Conservation (phyloP, 192 early-diverging fungal genomes). For the Chytriomyces confervae region DNA sequence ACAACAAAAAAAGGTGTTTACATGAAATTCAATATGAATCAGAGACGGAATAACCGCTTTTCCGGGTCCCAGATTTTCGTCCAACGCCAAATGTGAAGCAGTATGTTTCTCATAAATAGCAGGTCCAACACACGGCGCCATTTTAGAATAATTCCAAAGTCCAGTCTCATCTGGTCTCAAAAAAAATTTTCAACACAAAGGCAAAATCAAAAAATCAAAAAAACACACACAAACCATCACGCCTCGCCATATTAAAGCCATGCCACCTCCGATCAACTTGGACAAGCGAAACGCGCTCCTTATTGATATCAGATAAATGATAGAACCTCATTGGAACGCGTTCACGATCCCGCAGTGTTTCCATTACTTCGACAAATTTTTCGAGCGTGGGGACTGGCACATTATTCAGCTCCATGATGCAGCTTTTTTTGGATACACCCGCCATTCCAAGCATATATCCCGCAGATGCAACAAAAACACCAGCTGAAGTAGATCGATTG, state of each 20-base stretch:
- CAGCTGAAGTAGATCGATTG: slow-evolving; percentile 5
- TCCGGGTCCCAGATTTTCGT: slow-evolving; percentile 66
- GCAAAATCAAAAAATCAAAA: not conserved
- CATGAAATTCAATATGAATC: slow-evolving; percentile 79
- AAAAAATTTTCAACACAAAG: slow-evolving; percentile 14
- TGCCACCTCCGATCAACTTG: slow-evolving; percentile 53
- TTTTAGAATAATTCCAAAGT: slow-evolving; percentile 74
- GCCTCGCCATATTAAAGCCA: slow-evolving; percentile 50
- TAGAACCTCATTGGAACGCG: slow-evolving; percentile 46
- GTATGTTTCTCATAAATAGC: slow-evolving; percentile 69
- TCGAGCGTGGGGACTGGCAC: slow-evolving; percentile 73
- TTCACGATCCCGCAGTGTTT: slow-evolving; percentile 42
- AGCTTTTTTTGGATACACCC: slow-evolving; percentile 41
- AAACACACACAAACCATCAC: slow-evolving; percentile 56
- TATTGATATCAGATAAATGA: slow-evolving; percentile 49
- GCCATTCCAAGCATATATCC: slow-evolving; percentile 55
- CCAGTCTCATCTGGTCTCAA: slow-evolving; percentile 61
- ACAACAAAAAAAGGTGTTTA: too few species aligned
- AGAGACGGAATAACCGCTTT: slow-evolving; percentile 78
- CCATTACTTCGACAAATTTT: slow-evolving; percentile 74
- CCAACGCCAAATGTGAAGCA: slow-evolving; percentile 70
- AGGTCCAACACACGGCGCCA: slow-evolving; percentile 63
- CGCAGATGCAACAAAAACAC: slow-evolving; percentile 45
- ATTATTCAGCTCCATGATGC: slow-evolving; percentile 49
- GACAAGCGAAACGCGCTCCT: slow-evolving; percentile 45